Evolutionary conservation across 1,139 yeast species (phyloP), one percentile per base, ranked within the genome.

Genomic region (Lodderomyces theae): DNA sequence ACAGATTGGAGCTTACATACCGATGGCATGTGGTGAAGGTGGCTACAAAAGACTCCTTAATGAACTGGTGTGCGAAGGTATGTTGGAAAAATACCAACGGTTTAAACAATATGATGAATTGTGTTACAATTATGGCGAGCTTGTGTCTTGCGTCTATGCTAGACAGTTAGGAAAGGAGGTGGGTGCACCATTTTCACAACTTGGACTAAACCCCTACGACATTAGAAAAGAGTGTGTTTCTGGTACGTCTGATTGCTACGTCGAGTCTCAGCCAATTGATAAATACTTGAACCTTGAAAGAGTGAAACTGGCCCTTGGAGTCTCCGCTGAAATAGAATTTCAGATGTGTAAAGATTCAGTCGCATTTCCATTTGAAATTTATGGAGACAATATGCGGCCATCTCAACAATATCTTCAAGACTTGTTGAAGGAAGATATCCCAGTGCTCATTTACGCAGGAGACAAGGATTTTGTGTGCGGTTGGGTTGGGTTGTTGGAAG

Each of bases 131-230:
- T 66, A 82, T 29, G 79, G 82, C 52, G 79, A 87, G 35, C 83
- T 84, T 24, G 82, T 89, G 76, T 70, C 90, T 4, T 92, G 97
- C 74, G 89, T 87, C 40, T 95, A 96, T n/a, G 96, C 97, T 22
- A 68, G 80, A 61, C 66, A 86, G 70, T 85, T 34, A 4, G 39
- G 23, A 11, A 24, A 13, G 6, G 54, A 56, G 21, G 50, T 53
- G 32, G 28, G 29, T 12, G 52, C 50, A n/a, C 97, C 97, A n/a
- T 35, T 35, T 17, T 3, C n/a, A 10, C 16, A 29, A 11, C 23
- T 26, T 19, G 28, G 25, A 31, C 80, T 83, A 60, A 90, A 92
- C 58, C 95, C 89, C 35, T 92, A 92, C 62, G 97, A 92, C 57
- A 85, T 90, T 53, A 81, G 97, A 64, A 79, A 76, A 56, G 74